Conservation (phyloP, 2,329 filamentous ascomycete species). For the Ophiostoma sp. region DNA sequence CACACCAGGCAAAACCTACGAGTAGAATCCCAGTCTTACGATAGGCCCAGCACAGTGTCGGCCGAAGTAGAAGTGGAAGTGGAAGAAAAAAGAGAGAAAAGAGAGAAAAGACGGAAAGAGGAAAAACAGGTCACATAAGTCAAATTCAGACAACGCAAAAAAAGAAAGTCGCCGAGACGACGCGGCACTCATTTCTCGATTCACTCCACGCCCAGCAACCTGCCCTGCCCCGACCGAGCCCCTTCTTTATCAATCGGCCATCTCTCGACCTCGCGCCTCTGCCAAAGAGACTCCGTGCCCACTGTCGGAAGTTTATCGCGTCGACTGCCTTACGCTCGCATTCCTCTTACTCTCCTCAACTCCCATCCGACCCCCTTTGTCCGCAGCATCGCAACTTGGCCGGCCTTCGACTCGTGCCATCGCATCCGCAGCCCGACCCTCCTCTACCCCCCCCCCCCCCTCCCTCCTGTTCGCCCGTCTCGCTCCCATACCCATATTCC, state of each 20-base stretch:
- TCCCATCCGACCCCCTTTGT: slow-evolving; percentile 4
- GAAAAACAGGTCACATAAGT: neutral
- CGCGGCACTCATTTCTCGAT: slow-evolving; percentile 22
- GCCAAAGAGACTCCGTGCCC: neutral
- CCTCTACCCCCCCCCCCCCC: neutral
- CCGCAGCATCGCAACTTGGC: neutral
- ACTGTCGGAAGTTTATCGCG: neutral
- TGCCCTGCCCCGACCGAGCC: slow-evolving; percentile 10
- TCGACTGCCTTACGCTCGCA: neutral
- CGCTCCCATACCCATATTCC: neutral
- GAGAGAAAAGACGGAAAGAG: slow-evolving; percentile 13
- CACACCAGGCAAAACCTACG: neutral
- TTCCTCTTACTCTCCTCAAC: neutral
- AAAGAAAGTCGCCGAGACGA: slow-evolving; percentile 12
- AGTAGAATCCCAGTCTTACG: neutral
- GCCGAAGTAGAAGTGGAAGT: slow-evolving; percentile 1
- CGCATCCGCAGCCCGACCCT: neutral
- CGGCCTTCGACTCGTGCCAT: neutral
- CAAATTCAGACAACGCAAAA: neutral
- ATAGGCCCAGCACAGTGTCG: neutral
- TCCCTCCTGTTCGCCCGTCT: neutral
- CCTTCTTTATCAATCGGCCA: slow-evolving; percentile 16
- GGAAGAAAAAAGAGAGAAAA: neutral
- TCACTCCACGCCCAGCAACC: slow-evolving; percentile 4
- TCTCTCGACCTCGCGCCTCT: neutral